Evolutionary conservation across 306 rosid species (phyloP).

Genomic region (Pyrus pyrifolia): DNA sequence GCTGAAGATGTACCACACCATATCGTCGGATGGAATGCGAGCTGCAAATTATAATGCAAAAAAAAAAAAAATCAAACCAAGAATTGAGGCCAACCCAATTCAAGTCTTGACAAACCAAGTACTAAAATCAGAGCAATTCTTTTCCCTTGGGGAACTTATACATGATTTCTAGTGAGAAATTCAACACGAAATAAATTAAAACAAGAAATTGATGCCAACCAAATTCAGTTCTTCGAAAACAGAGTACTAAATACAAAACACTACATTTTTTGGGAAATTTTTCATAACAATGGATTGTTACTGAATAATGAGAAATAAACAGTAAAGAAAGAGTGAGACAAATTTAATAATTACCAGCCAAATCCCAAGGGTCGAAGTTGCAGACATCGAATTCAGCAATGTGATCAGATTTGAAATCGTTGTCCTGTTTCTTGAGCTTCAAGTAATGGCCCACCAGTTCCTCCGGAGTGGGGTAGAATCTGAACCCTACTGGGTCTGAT

Average conservation of each 20-base stretch:
- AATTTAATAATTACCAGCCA: constrained; percentile 29
- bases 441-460: constrained; percentile 46
- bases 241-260: background rate
- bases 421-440: constrained; percentile 26
- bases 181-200: background rate
- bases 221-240: background rate
- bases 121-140: background rate
- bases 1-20: constrained; percentile 50
- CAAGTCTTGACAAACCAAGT: background rate
- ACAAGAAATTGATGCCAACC: background rate
- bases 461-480: constrained; percentile 61
- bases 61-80: background rate
- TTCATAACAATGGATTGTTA: background rate
- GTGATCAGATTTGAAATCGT: background rate
- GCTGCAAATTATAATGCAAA: constrained; percentile 6
- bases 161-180: background rate
- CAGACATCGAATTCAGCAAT: constrained; percentile 39
- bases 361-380: constrained; percentile 45
- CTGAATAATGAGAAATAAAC: background rate
- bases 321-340: background rate
- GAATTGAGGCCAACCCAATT: background rate
- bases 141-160: background rate
- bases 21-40: background rate
- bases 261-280: background rate
- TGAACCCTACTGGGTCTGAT: constrained; percentile 31